These are phyloP conservation scores for Osmanthus fragrans DNA, from an alignment of 257 asterid species.

Conservation along the genomic window DNA sequence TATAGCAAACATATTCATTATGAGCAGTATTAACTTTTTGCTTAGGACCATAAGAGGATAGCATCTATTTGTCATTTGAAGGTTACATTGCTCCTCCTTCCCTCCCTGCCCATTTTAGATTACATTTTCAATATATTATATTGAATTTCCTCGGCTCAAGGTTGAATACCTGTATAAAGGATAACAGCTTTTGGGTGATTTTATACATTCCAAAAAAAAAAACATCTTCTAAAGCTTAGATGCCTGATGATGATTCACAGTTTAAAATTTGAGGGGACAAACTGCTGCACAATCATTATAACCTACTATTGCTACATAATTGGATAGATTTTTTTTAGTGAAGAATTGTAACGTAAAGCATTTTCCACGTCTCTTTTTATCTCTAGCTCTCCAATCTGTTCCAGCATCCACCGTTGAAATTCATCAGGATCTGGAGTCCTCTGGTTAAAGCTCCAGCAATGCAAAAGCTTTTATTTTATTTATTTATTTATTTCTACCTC, in stretches of 20 bases:
- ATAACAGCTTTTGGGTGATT: background rate
- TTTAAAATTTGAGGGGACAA: background rate
- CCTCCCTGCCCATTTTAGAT: background rate
- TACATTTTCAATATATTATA: background rate
- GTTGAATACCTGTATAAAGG: background rate
- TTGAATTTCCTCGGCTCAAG: background rate
- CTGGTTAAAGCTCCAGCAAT: background rate
- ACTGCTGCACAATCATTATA: background rate
- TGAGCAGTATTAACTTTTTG: background rate
- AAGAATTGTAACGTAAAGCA: background rate
- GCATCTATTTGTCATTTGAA: slow-evolving; percentile 1
- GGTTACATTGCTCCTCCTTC: background rate
- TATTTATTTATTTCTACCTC: background rate
- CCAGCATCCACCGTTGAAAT: background rate
- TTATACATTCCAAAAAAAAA: background rate
- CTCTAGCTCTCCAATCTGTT: background rate
- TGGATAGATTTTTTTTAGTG: background rate
- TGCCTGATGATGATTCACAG: background rate
- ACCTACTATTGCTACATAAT: background rate
- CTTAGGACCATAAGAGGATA: background rate
- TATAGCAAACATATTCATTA: background rate
- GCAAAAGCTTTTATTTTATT: background rate
- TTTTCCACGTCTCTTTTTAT: background rate
- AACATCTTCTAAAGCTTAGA: background rate
- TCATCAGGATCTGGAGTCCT: slow-evolving; percentile 4